Evolutionary conservation across 73 alveolate species (phyloP), one percentile per base, ranked within the genome.

Genomic region (Paramecium sonneborni): DNA sequence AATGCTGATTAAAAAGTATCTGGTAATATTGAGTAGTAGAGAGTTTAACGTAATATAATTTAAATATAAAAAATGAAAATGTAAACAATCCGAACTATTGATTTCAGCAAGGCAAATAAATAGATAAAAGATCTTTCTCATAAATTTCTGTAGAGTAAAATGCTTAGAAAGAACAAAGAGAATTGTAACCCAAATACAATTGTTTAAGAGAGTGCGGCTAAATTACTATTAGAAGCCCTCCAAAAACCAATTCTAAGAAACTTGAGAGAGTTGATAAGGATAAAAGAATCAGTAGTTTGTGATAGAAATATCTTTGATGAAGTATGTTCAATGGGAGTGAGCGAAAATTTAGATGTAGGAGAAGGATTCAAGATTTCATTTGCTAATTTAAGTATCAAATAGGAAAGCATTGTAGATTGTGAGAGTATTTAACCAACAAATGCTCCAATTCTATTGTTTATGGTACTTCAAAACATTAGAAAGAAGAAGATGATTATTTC

Each of bases 111-210:
- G 44, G 84, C 84, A 26, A 62, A 62, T 32, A 62, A 62, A 62
- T 32, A 62, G 46, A 62, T 62, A 30, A 62, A 62, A 26, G 84
- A 62, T 62, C 48, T 62, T 2, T 62, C 84, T 9, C 38, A 62
- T 32, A 62, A 28, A 62, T 62, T 62, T 62, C 84, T 62, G 6
- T 30, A 62, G 26, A 62, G 84, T 24, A 62, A 62, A 26, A 62
- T 62, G 84, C 84, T 62, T 24, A 26, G 84, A 9, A 62, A 62
- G 84, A 62, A 79, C 55, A 79, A 79, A 46, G 90, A 79, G 32
- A 79, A 79, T 44, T 79, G 35, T 14, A 79, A 44, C 24, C 46
- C 69, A 21, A 79, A 79, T 79, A 39, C 37, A 2, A 24, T 3
- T 6, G 0, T 14, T 18, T 28, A n/a, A 11, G 56, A 74, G 30